Evolutionary conservation across 768 basidiomycete species (phyloP), one percentile per base, ranked within the genome.

Genomic region (Russula vinacea): DNA sequence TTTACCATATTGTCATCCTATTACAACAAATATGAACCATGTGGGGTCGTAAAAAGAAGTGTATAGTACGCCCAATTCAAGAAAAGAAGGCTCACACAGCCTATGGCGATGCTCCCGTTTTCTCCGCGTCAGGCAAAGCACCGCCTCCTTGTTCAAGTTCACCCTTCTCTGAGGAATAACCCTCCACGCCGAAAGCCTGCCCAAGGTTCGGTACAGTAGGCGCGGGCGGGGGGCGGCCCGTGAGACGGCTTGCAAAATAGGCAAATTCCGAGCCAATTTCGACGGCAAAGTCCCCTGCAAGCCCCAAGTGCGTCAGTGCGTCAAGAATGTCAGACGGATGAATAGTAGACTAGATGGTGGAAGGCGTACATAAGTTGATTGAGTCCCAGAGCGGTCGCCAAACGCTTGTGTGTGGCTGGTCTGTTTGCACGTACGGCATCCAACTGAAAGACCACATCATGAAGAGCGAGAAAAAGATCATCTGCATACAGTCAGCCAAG

Each of bases 361-460:
- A 17, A n/a, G 47, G 65, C 81, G 56, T 71, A 83, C 81, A 62
- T 53, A 74, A 78, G 69, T 83, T 83, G 68, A 83, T 76, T 60
- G 81, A 74, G 72, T 94, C 90, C 84, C 82, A 86, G 24, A 94
- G 74, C 1, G 92, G 87, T 37, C 83, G 78, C 81, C 87, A 83
- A 62, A 89, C 79, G 37, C 83, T 79, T 1, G 87, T 90, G 45
- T 80, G 73, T 5, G 71, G 70, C 1, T 71, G 67, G 16, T 78
- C 83, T 29, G 74, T 66, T 37, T 76, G 66, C 22, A 71, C 75
- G 29, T 94, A 95, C 68, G 93, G 92, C 0, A 75, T 79, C 67
- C 80, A 78, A 10, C 80, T 81, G 73, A 94, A 96, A 0, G 93
- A 88, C 89, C 90, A 94, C 77, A 83, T 81, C 89, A 94, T 94